Conservation (phyloP, 176 grass and related monocot genomes). For the Dendrocalamus sinicus region DNA sequence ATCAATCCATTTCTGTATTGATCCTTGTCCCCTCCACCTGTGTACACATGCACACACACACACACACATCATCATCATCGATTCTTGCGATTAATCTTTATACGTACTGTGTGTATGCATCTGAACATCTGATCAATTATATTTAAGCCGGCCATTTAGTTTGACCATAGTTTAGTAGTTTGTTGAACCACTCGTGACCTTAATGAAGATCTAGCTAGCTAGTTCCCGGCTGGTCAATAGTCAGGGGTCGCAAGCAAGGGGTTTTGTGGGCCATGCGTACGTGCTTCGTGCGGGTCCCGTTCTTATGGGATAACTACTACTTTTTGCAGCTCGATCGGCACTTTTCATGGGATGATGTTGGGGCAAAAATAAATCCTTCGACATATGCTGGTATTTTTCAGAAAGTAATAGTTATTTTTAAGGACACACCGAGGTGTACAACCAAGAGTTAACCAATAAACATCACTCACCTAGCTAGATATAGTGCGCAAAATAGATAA, state of each 20-base stretch:
- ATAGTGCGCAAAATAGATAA: no score
- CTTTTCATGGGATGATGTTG: conserved; percentile 30
- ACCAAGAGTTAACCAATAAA: background rate
- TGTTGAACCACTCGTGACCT: background rate
- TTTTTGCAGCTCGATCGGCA: conserved; percentile 25
- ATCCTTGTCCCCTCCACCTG: conserved; percentile 36
- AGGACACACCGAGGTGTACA: background rate
- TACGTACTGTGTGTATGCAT: background rate
- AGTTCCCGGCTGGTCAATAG: conserved; percentile 41
- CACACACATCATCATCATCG: background rate
- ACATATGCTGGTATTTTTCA: background rate
- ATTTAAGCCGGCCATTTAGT: conserved; percentile 39
- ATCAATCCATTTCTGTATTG: background rate
- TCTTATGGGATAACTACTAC: background rate
- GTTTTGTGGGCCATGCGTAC: conserved; percentile 15
- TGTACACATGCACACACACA: background rate
- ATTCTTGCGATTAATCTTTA: background rate
- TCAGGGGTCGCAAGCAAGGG: conserved; percentile 52
- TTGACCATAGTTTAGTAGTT: conserved; percentile 35
- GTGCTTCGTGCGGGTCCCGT: background rate
- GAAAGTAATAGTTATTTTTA: background rate
- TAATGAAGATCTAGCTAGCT: conserved; percentile 14
- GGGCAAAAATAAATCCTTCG: background rate
- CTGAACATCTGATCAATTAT: conserved; percentile 25
- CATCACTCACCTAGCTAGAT: no score